A percentile compares a stretch with the other conserved stretches of the same genome.
phyloP scores from a whole-genome alignment of 345 rosid genomes.

The Gossypium longicalyx region DNA sequence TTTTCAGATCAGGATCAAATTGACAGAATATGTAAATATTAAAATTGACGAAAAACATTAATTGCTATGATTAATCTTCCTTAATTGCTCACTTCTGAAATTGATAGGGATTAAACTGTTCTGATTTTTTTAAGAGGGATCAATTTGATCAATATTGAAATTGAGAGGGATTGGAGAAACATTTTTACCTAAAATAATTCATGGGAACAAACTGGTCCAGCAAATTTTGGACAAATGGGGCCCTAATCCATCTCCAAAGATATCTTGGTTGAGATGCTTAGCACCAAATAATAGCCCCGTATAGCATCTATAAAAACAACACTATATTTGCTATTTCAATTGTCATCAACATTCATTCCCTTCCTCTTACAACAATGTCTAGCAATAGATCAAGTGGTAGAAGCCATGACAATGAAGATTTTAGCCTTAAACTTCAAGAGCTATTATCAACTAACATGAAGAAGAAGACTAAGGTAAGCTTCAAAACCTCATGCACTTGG shows the following conservation, averaged over 20 bases:
- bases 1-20: no score
- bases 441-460: background rate
- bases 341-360: background rate
- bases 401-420: conserved; percentile 3
- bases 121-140: no score
- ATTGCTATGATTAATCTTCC: no score
- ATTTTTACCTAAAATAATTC: background rate
- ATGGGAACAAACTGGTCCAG: conserved; percentile 3
- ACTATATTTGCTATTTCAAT: background rate
- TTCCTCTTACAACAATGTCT: background rate
- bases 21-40: no score
- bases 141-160: no score
- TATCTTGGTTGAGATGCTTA: conserved; percentile 4
- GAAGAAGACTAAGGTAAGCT: background rate
- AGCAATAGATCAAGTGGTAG: conserved; percentile 2
- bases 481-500: background rate
- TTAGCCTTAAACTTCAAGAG: background rate
- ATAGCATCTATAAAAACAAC: conserved; percentile 6
- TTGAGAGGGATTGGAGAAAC: no score
- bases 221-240: conserved; percentile 7
- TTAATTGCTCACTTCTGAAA: no score
- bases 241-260: conserved; percentile 10
- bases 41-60: no score
- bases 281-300: background rate
- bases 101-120: no score